Evolutionary conservation across 805 yeast species (phyloP).

Genomic region (Saccharomycodes ludwigii): DNA sequence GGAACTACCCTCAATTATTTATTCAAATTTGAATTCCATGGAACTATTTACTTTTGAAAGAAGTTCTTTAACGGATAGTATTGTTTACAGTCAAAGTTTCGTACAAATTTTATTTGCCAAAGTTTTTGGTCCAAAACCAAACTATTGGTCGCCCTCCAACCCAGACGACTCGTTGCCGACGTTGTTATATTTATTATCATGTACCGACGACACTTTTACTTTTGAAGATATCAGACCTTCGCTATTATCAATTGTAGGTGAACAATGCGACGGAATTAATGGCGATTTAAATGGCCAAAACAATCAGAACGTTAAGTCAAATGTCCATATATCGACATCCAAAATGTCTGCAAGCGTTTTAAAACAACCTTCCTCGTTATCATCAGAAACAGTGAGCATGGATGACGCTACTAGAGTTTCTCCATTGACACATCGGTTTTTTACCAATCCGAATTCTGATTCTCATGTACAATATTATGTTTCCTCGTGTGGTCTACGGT

Average conservation of each 20-base stretch:
- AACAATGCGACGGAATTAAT: constrained; percentile 3
- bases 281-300: constrained; percentile 7
- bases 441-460: constrained; percentile 83
- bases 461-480: constrained; percentile 70
- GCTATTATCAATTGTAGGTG: too few relatives aligned
- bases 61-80: constrained; percentile 40
- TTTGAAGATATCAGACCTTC: constrained; percentile 18
- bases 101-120: constrained; percentile 49
- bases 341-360: too few relatives aligned
- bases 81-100: constrained; percentile 50
- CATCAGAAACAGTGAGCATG: constrained; percentile 4
- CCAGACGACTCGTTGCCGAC: constrained; percentile 37
- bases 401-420: constrained; percentile 25
- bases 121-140: constrained; percentile 55
- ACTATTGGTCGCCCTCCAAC: constrained; percentile 52
- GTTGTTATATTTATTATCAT: constrained; percentile 22
- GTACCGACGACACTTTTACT: constrained; percentile 23
- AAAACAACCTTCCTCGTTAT: background rate
- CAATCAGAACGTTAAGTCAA: constrained; percentile 2
- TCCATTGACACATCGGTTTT: constrained; percentile 65
- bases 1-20: constrained; percentile 35
- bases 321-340: too few relatives aligned
- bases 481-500: constrained; percentile 50
- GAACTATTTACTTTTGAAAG: constrained; percentile 58
- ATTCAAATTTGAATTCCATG: constrained; percentile 58